Evolutionary conservation across 345 rosid species (phyloP), one percentile per base, ranked within the genome.

Genomic region (Erodium maritimum): DNA sequence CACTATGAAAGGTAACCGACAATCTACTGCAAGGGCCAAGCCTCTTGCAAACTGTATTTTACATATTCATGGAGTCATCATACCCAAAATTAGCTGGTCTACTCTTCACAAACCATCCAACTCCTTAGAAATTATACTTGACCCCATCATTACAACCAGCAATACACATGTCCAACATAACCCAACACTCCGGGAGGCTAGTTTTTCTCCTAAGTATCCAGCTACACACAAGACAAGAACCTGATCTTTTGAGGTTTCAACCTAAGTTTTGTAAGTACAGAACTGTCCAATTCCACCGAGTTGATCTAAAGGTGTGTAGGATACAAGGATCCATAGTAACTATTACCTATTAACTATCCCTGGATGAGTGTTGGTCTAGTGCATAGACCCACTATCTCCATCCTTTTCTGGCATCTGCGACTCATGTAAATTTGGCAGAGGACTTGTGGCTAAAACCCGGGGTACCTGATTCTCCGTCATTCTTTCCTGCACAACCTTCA

Each of bases 401-500:
- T 13, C 14, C 48, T 42, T 14, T 14, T 3, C 17, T 14, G 48
- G 48, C 14, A 29, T 29, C 5, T 29, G 37, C 37, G 37, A 3
- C 37, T 11, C 37, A 11, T 29, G 8, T 29, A 29, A 29, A 29
- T 29, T 14, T 42, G 48, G 48, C 14, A 42, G 48, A 7, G 8
- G 48, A 10, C 16, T 14, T 16, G 16, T 7, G 51, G 17, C 64
- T 52, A 24, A 17, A 0, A 37, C 57, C 48, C 0, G 23, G 21
- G 25, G 55, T 37, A 22, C 50, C 25, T 25, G 57, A 22, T 24
- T 61, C n/a, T 52, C 45, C 16, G 22, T 52, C 57, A 51, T 37
- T 25, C 20, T 54, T 52, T 53, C 57, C 56, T 61, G 64, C 57
- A 61, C 56, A 52, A 52, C 64, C 64, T 61, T 52, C 9, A 51